These are phyloP conservation scores for Phytopythium vexans DNA, from an alignment of 352 stramenopile genomes.

Conservation along the genomic window DNA sequence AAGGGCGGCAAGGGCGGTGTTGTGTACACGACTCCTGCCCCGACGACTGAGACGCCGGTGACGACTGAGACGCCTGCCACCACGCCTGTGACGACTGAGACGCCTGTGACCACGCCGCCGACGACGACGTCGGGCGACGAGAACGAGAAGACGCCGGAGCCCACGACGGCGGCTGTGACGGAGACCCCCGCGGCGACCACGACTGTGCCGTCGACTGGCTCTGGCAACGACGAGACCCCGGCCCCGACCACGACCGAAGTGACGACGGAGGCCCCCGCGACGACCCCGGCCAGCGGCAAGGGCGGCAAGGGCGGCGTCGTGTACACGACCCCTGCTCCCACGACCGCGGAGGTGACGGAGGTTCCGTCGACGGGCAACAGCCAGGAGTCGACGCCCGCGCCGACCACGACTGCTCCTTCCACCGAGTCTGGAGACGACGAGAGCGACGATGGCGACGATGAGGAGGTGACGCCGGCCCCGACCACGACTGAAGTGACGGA, in stretches of 20 bases:
- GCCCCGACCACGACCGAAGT: background rate
- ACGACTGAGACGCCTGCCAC: background rate
- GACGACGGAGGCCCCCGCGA: too few relatives aligned
- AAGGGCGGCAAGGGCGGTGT: background rate
- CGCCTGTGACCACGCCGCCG: background rate
- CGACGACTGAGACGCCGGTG: background rate
- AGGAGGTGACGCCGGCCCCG: slow-evolving; percentile 5
- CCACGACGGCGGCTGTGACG: background rate
- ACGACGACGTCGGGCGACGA: background rate
- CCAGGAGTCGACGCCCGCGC: slow-evolving; percentile 1
- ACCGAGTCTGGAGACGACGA: background rate
- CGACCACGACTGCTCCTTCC: background rate
- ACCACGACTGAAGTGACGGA: slow-evolving; percentile 2
- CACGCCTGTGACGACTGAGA: background rate
- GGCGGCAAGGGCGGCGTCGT: background rate
- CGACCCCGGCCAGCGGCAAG: too few relatives aligned
- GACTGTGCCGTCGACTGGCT: background rate
- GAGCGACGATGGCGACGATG: background rate
- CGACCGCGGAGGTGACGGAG: background rate
- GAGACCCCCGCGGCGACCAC: background rate
- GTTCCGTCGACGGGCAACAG: background rate
- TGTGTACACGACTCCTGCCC: background rate
- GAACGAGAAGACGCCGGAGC: background rate
- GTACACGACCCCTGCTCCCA: background rate
- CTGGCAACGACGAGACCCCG: background rate